Evolutionary conservation across 257 asterid species (phyloP), one percentile per base, ranked within the genome.

Genomic region (Plantago major): DNA sequence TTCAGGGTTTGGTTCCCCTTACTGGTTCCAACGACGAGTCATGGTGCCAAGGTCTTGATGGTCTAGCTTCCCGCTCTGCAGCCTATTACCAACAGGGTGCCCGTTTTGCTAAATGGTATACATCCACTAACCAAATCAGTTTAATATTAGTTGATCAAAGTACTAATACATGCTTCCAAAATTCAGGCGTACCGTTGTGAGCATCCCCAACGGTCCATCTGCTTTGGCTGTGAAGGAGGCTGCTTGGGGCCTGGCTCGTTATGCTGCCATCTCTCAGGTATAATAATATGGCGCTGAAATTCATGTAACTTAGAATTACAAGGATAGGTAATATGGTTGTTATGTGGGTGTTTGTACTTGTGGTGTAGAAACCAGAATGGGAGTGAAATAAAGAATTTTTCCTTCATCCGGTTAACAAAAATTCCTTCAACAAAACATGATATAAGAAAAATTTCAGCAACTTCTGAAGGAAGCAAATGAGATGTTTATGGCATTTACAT

Each of bases 61-160:
- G 97, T n/a, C 97, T 90, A 67, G 97, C 95, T 68, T 90, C 97
- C 10, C 95, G 96, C 47, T 65, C 93, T n/a, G 97, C 96, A 62
- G 95, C 97, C 62, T 90, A 90, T 82, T 90, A 90, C 83, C 90
- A 90, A 70, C 95, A 87, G 79, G 97, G 97, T 47, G 97, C 97
- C 45, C 97, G 96, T 54, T 90, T 90, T 15, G 96, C 95, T 77
- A 90, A 90, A 87, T 90, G 97, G 96, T 86, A 64, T 9, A 11
- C 40, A 15, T 46, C 11, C 64, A n/a, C 10, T 5, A 42, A 1
- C 22, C 45, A 9, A 12, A 9, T 15, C 30, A 9, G 37, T 3
- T 30, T 2, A 30, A 30, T 30, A 30, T 5, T 2, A 3, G 37
- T 30, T 30, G 37, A 30, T 30, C 37, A 30, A 30, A 30, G 37